Evolutionary conservation across 192 early-diverging fungal genomes (phyloP).

Genomic region (Anaeromyces robustus): DNA sequence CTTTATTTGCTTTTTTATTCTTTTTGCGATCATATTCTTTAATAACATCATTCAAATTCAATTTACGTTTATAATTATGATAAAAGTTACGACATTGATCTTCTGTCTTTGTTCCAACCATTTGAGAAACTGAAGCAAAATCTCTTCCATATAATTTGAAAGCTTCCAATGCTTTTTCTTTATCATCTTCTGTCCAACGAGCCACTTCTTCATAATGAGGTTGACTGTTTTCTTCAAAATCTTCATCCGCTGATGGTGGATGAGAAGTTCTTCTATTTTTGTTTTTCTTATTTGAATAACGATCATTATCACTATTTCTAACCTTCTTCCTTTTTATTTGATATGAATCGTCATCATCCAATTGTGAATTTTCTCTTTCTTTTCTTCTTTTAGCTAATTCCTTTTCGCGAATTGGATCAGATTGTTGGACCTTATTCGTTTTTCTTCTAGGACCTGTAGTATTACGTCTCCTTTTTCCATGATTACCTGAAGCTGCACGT

Average conservation of each 20-base stretch:
- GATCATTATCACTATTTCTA: slow-evolving; percentile 6
- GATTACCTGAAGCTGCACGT: slow-evolving; percentile 12
- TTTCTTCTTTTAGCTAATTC: slow-evolving; percentile 1
- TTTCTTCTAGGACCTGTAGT: not conserved
- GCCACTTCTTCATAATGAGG: slow-evolving; percentile 9
- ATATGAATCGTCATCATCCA: slow-evolving; percentile 4
- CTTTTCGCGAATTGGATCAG: not conserved
- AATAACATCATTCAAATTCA: slow-evolving; percentile 5
- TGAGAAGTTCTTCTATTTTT: not conserved
- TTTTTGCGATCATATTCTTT: not conserved
- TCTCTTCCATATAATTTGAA: slow-evolving; percentile 51
- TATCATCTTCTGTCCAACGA: slow-evolving; percentile 43
- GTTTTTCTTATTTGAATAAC: not conserved
- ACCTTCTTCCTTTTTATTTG: not conserved
- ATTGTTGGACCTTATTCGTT: not conserved
- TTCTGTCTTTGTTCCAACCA: slow-evolving; percentile 60
- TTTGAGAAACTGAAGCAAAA: slow-evolving; percentile 49
- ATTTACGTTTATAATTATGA: slow-evolving; percentile 54
- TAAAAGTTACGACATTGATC: slow-evolving; percentile 67
- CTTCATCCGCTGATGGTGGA: not conserved
- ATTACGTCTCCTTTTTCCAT: slow-evolving; percentile 16
- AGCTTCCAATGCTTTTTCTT: slow-evolving; percentile 36
- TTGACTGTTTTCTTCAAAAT: slow-evolving; percentile 4
- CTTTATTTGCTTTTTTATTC: not conserved
- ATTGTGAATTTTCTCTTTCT: slow-evolving; percentile 22